Percentiles rank a stretch among this genome's conserved stretches.
phyloP scores from a whole-genome alignment of 257 asterid species.

The Sherardia arvensis region DNA sequence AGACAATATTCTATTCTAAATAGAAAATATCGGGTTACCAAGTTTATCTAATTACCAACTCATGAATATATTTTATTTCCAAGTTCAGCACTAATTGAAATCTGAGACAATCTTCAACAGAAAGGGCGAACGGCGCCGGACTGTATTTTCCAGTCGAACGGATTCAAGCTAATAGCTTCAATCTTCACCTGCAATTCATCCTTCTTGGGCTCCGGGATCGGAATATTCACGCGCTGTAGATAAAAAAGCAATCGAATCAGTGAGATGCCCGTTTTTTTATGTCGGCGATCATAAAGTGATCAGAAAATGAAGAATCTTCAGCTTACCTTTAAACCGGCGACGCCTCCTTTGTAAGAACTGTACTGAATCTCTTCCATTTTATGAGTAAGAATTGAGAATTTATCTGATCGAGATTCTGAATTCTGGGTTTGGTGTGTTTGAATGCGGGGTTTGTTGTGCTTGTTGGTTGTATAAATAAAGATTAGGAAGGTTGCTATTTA shows the following conservation, averaged over 20 bases:
- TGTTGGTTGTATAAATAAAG: not conserved
- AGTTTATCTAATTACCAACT: too few species aligned
- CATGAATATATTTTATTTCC: too few species aligned
- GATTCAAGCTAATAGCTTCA: conserved; percentile 65
- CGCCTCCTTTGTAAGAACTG: not conserved
- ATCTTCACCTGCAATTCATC: conserved; percentile 58
- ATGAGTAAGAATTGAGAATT: not conserved
- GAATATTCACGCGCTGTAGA: conserved; percentile 50
- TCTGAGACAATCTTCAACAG: too few species aligned
- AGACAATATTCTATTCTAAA: too few species aligned
- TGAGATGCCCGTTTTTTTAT: too few species aligned
- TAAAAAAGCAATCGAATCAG: not conserved
- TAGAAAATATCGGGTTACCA: too few species aligned
- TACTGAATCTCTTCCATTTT: conserved; percentile 1
- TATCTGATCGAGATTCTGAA: not conserved
- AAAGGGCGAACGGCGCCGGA: conserved; percentile 54
- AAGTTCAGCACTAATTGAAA: too few species aligned
- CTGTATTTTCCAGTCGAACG: conserved; percentile 53
- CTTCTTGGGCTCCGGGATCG: conserved; percentile 44
- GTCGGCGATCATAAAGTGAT: too few species aligned
- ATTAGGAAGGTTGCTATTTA: not conserved
- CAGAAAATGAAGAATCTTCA: not conserved
- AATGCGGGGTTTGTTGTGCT: not conserved
- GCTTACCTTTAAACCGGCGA: conserved; percentile 5
- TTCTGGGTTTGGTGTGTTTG: not conserved